Evolutionary conservation across 1,284 basidiomycete species (phyloP).

Genomic region (Puccinia brachypodii): DNA sequence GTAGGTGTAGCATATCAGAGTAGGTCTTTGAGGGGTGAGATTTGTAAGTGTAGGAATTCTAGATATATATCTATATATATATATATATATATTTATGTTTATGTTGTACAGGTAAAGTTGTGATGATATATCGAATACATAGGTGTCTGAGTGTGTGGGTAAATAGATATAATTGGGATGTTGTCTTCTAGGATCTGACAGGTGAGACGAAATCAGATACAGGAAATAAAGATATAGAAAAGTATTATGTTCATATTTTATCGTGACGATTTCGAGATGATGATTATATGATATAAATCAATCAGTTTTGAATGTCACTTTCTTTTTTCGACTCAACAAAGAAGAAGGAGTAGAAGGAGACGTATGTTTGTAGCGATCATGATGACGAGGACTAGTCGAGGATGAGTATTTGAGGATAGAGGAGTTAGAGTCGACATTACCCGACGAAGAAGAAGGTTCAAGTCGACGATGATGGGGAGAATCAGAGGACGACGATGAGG

Average conservation of each 20-base stretch:
- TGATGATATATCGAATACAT: too few species aligned
- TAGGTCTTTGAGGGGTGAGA: too few species aligned
- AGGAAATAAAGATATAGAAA: neutral
- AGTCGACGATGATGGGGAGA: neutral
- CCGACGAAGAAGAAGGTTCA: neutral
- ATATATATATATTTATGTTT: too few species aligned
- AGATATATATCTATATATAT: too few species aligned
- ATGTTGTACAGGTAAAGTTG: too few species aligned
- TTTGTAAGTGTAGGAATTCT: too few species aligned
- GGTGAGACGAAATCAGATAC: too few species aligned
- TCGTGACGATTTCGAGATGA: too few species aligned
- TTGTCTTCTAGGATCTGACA: too few species aligned
- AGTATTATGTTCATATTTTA: neutral
- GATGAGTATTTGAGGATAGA: neutral
- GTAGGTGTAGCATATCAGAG: too few species aligned
- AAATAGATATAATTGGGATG: too few species aligned
- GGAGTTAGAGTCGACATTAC: neutral
- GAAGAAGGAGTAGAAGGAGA: neutral
- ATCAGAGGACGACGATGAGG: neutral
- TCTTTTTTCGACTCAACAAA: neutral
- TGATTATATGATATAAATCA: neutral
- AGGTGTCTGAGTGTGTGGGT: too few species aligned
- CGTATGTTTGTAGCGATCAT: neutral
- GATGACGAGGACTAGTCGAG: neutral
- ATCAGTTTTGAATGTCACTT: slow-evolving; percentile 20